Base-by-base conservation (phyloP, 768 basidiomycete species). In the Hypholoma fasciculare region DNA sequence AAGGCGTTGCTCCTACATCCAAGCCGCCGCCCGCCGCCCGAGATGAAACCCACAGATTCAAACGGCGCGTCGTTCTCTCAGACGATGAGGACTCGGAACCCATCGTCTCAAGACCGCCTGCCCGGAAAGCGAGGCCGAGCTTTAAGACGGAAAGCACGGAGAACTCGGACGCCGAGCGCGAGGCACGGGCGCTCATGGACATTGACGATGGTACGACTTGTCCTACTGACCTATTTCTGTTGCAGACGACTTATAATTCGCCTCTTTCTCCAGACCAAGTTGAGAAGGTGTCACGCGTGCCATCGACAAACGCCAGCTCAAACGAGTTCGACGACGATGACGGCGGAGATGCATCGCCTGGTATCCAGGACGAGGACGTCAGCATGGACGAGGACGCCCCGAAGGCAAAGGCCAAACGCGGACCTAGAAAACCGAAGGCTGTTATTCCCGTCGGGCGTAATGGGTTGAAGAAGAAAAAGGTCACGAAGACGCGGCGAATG, bases 381-480 rank as follows among this genome's bases (percentile, higher is more conserved):
- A 71, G 74, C 36, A 77, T 78, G 71, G 67, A 70, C 52, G 71
- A 78, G 63, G 74, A 69, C 27, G 40, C 71, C 13, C 64, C 69
- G 2, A 68, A 68, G 51, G 68, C 71, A 3, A 75, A 75, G 51
- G 68, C 71, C 8, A 77, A 76, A 59, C 71, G 72, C 54, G 77
- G 75, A 60, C 76, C 79, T 56, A 86, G 83, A 72, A 90, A 77
- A 61, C 75, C 78, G 39, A 89, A 86, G 72, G 87, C 83, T 63
- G 79, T 77, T 4, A 68, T 85, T n/a, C 92, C 91, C 0, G 72
- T 90, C n/a, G 91, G 92, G 0, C 74, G 75, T 39, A 94, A 93
- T 59, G 92, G 92, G 5, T 65, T 92, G 56, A 90, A 83, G 78
- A 94, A 93, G 75, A 81, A 77, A 63, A 79, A 84, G 7, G 76